A percentile compares a stretch with the other conserved stretches of the same genome.
phyloP scores from a whole-genome alignment of 2,329 filamentous ascomycete species.

The Coniochaeta hoffmannii region DNA sequence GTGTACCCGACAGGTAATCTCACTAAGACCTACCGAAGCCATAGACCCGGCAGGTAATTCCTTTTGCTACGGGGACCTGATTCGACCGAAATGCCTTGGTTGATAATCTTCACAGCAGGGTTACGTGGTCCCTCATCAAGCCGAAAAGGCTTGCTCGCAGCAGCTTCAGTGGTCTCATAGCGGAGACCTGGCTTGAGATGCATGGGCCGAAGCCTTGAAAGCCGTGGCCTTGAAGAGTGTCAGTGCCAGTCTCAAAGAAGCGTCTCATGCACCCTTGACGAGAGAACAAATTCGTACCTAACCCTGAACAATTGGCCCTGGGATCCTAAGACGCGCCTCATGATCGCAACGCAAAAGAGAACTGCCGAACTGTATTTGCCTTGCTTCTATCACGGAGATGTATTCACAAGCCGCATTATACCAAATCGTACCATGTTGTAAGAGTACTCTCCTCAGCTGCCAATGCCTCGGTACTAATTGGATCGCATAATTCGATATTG shows the following conservation, averaged over 20 bases:
- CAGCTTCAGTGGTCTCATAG: not conserved
- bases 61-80: not conserved
- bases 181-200: not conserved
- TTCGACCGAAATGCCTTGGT: not conserved
- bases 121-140: too few species aligned
- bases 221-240: not conserved
- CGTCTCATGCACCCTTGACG: not conserved
- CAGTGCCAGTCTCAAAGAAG: not conserved
- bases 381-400: not conserved
- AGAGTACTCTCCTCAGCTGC: too few species aligned
- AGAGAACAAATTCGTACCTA: not conserved
- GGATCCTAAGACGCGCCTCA: not conserved
- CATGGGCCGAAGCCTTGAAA: not conserved
- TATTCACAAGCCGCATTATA: too few species aligned
- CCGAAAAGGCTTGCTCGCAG: too few species aligned
- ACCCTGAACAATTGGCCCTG: not conserved
- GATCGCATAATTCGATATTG: not conserved
- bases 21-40: slow-evolving; percentile 17
- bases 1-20: not conserved
- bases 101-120: not conserved
- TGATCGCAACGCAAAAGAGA: not conserved
- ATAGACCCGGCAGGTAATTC: slow-evolving; percentile 5
- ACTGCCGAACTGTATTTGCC: not conserved
- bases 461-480: not conserved
- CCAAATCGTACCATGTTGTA: too few species aligned